Percentiles rank a stretch among this genome's conserved stretches.
Evolutionary conservation across 2,329 filamentous ascomycete species (phyloP).

Genomic region (Ploettnerulaceae sp.): DNA sequence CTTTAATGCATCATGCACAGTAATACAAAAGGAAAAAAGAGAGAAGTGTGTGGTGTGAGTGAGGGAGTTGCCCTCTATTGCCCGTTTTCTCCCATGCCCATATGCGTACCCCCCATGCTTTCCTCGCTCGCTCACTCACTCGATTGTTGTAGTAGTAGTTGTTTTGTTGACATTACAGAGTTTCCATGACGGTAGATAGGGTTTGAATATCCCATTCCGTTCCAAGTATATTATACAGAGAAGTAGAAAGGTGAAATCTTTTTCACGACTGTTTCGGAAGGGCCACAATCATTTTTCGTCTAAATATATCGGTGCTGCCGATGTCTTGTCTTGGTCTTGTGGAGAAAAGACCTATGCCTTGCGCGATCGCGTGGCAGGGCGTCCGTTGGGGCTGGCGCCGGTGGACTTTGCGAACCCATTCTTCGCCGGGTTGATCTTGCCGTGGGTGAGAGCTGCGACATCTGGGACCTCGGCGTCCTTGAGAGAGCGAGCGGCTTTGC

Average conservation of each 20-base stretch:
- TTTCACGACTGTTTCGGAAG: slow-evolving; percentile 19
- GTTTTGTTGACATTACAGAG: slow-evolving; percentile 21
- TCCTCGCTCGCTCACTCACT: neutral
- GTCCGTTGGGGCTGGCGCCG: slow-evolving; percentile 27
- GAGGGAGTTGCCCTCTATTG: neutral
- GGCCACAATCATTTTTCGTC: slow-evolving; percentile 13
- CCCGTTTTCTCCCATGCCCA: slow-evolving; percentile 1
- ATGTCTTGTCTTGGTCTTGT: slow-evolving; percentile 6
- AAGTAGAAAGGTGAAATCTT: slow-evolving; percentile 20
- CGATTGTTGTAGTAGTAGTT: slow-evolving; percentile 12
- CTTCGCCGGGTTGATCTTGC: slow-evolving; percentile 23
- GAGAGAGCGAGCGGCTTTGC: slow-evolving; percentile 61
- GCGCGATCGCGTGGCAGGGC: slow-evolving; percentile 33
- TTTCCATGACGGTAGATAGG: slow-evolving; percentile 16
- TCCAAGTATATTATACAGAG: slow-evolving; percentile 27
- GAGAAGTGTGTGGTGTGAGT: neutral
- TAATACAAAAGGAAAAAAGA: slow-evolving; percentile 19
- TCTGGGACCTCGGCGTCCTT: slow-evolving; percentile 33
- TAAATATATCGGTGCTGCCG: slow-evolving; percentile 12
- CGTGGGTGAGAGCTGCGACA: slow-evolving; percentile 30
- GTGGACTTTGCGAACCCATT: slow-evolving; percentile 45
- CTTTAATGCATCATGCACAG: slow-evolving; percentile 10
- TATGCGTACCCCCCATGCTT: neutral
- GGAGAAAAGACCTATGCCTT: slow-evolving; percentile 31
- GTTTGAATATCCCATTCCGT: slow-evolving; percentile 11